Evolutionary conservation across 495 filamentous ascomycete genomes (phyloP).

Genomic region (Trichoderma erinaceum): DNA sequence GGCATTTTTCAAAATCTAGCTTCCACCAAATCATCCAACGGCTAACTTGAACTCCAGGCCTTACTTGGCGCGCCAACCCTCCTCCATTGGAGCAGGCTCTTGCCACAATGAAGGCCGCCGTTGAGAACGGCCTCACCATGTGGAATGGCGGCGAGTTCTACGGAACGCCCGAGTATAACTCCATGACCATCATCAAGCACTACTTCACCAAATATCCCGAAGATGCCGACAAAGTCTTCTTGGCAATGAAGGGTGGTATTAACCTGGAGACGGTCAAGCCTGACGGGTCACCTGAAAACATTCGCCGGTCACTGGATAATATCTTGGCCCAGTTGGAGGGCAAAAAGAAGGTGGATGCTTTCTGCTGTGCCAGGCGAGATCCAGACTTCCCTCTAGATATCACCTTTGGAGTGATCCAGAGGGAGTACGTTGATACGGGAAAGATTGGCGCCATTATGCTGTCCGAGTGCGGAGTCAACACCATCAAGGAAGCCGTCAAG

Average conservation of each 20-base stretch:
- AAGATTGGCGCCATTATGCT: conserved; percentile 73
- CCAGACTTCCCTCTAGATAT: conserved; percentile 43
- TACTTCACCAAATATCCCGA: conserved; percentile 66
- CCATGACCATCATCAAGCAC: conserved; percentile 53
- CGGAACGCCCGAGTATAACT: conserved; percentile 64
- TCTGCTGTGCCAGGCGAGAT: conserved; percentile 71
- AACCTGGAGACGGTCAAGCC: conserved; percentile 31
- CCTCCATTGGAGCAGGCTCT: conserved; percentile 57
- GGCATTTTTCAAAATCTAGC: background rate
- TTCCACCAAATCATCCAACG: background rate
- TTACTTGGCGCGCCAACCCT: conserved; percentile 63
- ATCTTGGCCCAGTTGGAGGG: conserved; percentile 57
- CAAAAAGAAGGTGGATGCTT: conserved; percentile 77
- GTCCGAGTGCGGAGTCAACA: conserved; percentile 65
- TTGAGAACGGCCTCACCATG: conserved; percentile 58
- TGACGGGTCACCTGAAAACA: conserved; percentile 57
- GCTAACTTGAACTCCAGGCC: conserved; percentile 37
- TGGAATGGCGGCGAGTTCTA: conserved; percentile 85
- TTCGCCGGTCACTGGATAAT: conserved; percentile 62
- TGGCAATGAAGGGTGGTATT: conserved; percentile 58
- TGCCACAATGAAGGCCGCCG: conserved; percentile 58
- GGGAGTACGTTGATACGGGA: conserved; percentile 63
- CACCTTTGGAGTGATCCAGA: conserved; percentile 48
- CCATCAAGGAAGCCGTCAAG: conserved; percentile 66
- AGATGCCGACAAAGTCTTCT: conserved; percentile 57